phyloP scores from a whole-genome alignment of 177 flowering plant genomes.

The Vitis hybrid region DNA sequence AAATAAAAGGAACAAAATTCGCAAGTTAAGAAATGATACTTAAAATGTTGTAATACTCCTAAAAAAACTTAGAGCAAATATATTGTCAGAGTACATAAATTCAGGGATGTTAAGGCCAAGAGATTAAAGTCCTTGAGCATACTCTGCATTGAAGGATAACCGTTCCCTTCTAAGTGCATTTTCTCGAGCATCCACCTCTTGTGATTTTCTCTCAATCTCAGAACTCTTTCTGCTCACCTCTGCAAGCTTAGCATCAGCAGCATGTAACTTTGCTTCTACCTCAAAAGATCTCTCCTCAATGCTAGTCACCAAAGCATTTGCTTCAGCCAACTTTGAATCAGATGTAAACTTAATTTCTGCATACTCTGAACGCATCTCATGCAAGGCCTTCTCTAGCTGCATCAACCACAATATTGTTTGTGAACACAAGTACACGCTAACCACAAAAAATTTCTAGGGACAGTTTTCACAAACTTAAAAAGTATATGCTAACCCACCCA shows the following conservation, averaged over 20 bases:
- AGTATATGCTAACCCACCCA: too few relatives aligned
- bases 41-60: background rate
- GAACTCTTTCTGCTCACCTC: constrained; percentile 80
- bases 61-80: background rate
- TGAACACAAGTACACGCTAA: background rate
- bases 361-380: constrained; percentile 63
- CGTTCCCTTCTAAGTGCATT: constrained; percentile 67
- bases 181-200: constrained; percentile 80
- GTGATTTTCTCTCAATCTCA: constrained; percentile 72
- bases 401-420: constrained; percentile 19
- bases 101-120: background rate
- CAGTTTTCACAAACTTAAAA: too few relatives aligned
- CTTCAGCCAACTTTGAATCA: constrained; percentile 75
- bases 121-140: constrained; percentile 19
- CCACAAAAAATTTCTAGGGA: background rate
- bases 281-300: constrained; percentile 74
- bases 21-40: background rate
- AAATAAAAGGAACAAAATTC: constrained; percentile 1
- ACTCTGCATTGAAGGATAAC: constrained; percentile 72
- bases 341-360: constrained; percentile 70
- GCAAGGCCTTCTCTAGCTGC: constrained; percentile 76
- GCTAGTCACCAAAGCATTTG: constrained; percentile 57
- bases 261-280: constrained; percentile 69
- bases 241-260: constrained; percentile 86
- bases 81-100: background rate